Conservation (phyloP, 441 rosid species). For the Populus hybrid region DNA sequence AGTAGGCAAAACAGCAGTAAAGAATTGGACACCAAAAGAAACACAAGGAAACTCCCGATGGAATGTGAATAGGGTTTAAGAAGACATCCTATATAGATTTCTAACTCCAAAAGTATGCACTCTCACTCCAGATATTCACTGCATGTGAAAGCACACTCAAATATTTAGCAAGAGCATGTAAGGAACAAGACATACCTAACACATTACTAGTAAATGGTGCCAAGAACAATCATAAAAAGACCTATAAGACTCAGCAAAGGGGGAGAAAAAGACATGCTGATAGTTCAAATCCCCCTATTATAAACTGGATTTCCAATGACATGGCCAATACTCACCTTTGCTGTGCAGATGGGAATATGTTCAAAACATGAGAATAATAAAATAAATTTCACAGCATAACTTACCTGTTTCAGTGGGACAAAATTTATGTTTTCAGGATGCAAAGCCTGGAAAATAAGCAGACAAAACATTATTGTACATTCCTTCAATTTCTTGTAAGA, state of each 20-base stretch:
- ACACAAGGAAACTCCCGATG: not conserved
- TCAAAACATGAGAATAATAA: not conserved
- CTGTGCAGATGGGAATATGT: not conserved
- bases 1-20: not conserved
- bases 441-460: slow-evolving; percentile 63
- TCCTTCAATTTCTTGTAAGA: not conserved
- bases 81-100: not conserved
- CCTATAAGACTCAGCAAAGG: not conserved
- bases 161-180: too few species aligned
- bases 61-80: not conserved
- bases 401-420: slow-evolving; percentile 88
- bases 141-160: not conserved
- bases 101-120: not conserved
- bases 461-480: slow-evolving; percentile 8
- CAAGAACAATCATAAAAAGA: not conserved
- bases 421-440: slow-evolving; percentile 74
- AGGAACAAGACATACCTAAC: too few species aligned
- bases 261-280: too few species aligned
- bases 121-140: not conserved
- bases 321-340: not conserved
- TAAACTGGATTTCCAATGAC: not conserved
- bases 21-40: too few species aligned
- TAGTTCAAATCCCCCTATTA: not conserved
- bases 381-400: not conserved
- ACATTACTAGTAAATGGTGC: not conserved